Conservation (phyloP, 1,284 basidiomycete genomes). For the Puccinia coronata region DNA sequence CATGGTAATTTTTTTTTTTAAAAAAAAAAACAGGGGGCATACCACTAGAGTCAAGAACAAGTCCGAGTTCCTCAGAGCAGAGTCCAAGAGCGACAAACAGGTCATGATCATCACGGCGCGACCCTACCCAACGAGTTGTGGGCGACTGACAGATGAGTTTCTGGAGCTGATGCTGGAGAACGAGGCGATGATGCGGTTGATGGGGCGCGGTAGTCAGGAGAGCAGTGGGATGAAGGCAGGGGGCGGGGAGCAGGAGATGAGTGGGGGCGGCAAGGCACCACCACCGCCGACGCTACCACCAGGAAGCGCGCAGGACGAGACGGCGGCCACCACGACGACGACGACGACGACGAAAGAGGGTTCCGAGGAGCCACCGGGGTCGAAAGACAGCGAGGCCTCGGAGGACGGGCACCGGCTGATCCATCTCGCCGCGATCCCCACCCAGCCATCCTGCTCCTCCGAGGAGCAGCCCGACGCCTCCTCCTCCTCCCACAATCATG, state of each 20-base stretch:
- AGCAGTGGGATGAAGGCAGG: not conserved
- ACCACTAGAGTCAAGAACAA: not conserved
- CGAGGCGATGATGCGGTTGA: slow-evolving; percentile 54
- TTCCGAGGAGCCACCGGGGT: not conserved
- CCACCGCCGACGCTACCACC: not conserved
- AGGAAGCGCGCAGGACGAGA: too few relatives aligned
- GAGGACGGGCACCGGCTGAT: not conserved
- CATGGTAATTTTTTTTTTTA: too few relatives aligned
- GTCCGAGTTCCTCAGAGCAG: not conserved
- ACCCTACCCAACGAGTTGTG: slow-evolving; percentile 20
- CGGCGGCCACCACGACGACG: too few relatives aligned
- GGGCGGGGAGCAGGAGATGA: too few relatives aligned
- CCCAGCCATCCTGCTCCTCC: not conserved
- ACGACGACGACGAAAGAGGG: too few relatives aligned
- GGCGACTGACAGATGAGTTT: slow-evolving; percentile 53
- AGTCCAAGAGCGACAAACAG: not conserved
- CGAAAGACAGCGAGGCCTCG: not conserved
- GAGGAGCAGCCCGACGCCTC: slow-evolving; percentile 32
- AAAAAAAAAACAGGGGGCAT: slow-evolving; percentile 20
- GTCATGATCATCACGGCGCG: slow-evolving; percentile 20
- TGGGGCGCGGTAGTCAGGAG: slow-evolving; percentile 21
- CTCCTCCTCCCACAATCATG: too few relatives aligned
- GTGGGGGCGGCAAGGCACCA: not conserved
- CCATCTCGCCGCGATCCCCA: not conserved
- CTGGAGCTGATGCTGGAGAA: slow-evolving; percentile 57